Conservation (phyloP, 257 asterid genomes). For the Solanum piurae region DNA sequence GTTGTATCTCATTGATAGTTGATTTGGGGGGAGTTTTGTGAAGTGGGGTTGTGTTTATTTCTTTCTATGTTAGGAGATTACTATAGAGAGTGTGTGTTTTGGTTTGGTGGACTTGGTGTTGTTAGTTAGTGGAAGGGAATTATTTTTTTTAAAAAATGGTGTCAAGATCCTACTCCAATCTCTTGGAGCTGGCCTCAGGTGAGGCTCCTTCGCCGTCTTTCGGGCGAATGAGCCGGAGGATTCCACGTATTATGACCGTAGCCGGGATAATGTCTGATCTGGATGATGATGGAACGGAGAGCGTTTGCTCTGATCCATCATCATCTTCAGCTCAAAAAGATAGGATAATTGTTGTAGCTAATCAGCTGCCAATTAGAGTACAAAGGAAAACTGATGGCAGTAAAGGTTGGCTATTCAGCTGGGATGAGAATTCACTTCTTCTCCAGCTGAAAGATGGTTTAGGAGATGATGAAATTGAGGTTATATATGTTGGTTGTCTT, state of each 20-base stretch:
- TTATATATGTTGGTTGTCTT: conserved; percentile 76
- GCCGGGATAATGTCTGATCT: conserved; percentile 78
- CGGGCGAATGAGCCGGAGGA: conserved; percentile 44
- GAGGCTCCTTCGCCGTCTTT: conserved; percentile 67
- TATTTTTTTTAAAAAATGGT: conserved; percentile 25
- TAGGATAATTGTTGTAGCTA: conserved; percentile 76
- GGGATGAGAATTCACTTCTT: conserved; percentile 78
- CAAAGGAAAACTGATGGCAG: conserved; percentile 39
- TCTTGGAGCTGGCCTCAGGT: conserved; percentile 78
- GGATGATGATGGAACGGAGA: conserved; percentile 56
- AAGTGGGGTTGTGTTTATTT: neutral
- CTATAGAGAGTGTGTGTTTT: conserved; percentile 5
- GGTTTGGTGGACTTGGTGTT: conserved; percentile 13
- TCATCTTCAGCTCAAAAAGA: conserved; percentile 63
- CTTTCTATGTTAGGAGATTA: conserved; percentile 12
- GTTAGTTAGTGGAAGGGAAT: conserved; percentile 2
- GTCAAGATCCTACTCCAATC: conserved; percentile 81
- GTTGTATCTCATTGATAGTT: neutral
- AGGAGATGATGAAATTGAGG: conserved; percentile 61
- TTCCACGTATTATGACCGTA: conserved; percentile 79
- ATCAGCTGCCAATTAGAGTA: conserved; percentile 72
- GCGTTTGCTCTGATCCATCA: conserved; percentile 54
- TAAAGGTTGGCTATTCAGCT: conserved; percentile 60
- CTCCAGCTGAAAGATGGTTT: conserved; percentile 69
- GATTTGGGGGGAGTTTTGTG: neutral